These are phyloP conservation scores for Nymphaea colorata DNA, from an alignment of 164 flowering plant species.

Conservation along the genomic window DNA sequence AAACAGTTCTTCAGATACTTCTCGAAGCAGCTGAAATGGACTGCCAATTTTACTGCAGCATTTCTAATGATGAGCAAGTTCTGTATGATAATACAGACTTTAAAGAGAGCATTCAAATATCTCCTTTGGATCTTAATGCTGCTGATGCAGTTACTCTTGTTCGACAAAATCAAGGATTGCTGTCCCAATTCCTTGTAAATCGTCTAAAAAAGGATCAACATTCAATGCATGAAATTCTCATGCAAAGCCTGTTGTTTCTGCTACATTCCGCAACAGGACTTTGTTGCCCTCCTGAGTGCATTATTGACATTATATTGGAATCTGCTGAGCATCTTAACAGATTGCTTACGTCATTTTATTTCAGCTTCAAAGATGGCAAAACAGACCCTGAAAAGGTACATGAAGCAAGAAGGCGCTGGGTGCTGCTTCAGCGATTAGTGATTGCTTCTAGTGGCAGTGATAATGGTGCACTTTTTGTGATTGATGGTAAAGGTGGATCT, in stretches of 20 bases:
- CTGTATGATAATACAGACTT: constrained; percentile 21
- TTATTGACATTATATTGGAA: constrained; percentile 52
- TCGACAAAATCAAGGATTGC: constrained; percentile 68
- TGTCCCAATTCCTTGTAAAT: constrained; percentile 53
- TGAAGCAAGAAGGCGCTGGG: constrained; percentile 70
- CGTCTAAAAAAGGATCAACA: constrained; percentile 48
- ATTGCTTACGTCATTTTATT: constrained; percentile 38
- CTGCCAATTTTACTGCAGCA: constrained; percentile 22
- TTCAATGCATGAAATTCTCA: constrained; percentile 69
- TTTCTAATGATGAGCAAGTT: constrained; percentile 18
- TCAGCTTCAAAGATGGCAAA: constrained; percentile 46
- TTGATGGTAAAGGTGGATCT: constrained; percentile 19
- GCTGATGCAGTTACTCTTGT: constrained; percentile 81
- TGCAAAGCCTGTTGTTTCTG: constrained; percentile 59
- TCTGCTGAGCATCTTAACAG: constrained; percentile 62
- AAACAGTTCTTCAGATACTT: constrained; percentile 60
- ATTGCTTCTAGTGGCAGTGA: constrained; percentile 55
- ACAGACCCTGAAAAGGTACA: constrained; percentile 34
- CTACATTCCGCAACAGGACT: constrained; percentile 64
- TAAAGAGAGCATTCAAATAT: constrained; percentile 32
- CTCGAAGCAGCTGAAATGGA: constrained; percentile 85
- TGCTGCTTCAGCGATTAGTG: constrained; percentile 64
- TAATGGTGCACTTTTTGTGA: constrained; percentile 22
- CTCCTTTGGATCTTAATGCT: constrained; percentile 30
- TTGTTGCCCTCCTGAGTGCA: constrained; percentile 54